phyloP scores from a whole-genome alignment of 352 stramenopile species.

The Pelagophyceae sp. region DNA sequence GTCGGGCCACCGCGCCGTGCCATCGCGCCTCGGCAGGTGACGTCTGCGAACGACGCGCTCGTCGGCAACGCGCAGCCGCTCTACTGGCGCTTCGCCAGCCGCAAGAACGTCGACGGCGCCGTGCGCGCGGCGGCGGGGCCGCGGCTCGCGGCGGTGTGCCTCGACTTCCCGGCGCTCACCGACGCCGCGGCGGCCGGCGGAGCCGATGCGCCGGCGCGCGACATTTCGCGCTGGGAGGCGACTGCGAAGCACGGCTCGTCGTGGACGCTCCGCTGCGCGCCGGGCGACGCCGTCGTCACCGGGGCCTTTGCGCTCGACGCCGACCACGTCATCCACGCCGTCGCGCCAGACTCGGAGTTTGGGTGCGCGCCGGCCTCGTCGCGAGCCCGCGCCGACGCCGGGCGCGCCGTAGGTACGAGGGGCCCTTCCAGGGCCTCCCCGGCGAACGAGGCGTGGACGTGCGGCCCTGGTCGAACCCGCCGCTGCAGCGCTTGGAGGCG shows the following conservation, averaged over 20 bases:
- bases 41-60: neutral
- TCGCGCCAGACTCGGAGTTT: slow-evolving; percentile 12
- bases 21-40: too few species aligned
- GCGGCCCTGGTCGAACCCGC: neutral
- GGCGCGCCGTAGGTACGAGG: neutral
- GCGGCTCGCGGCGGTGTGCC: neutral
- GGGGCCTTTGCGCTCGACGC: neutral
- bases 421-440: slow-evolving; percentile 4
- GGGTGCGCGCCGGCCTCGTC: neutral
- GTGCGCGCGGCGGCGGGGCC: neutral
- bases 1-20: too few species aligned
- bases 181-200: neutral
- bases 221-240: slow-evolving; percentile 11
- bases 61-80: slow-evolving; percentile 6
- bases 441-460: neutral
- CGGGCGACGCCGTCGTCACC: slow-evolving; percentile 10
- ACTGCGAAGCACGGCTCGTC: slow-evolving; percentile 11
- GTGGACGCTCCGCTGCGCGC: slow-evolving; percentile 2
- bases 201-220: neutral
- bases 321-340: slow-evolving; percentile 7
- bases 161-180: neutral
- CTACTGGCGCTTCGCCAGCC: slow-evolving; percentile 11
- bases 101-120: slow-evolving; percentile 13
- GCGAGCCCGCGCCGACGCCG: neutral
- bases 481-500: neutral